These are phyloP conservation scores for Backusella westeae DNA, from an alignment of 192 early-diverging fungal species.

Conservation along the genomic window DNA sequence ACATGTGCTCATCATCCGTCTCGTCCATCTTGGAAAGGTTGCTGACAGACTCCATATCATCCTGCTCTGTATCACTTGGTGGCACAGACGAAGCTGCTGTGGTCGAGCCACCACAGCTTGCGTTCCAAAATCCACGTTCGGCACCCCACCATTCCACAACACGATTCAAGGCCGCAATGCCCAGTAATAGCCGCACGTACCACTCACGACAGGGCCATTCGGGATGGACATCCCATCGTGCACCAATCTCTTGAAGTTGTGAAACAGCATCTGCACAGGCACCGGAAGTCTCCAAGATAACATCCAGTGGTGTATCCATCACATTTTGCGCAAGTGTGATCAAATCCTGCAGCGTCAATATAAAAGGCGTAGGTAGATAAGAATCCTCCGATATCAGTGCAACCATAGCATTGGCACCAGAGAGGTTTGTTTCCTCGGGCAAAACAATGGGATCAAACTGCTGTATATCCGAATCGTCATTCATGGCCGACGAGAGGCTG, in stretches of 20 bases:
- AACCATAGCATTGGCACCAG: slow-evolving; percentile 10
- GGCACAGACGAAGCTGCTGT: background rate
- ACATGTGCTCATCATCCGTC: background rate
- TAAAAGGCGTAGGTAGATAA: slow-evolving; percentile 55
- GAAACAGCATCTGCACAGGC: slow-evolving; percentile 57
- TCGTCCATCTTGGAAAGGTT: slow-evolving; percentile 13
- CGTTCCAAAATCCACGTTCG: slow-evolving; percentile 63
- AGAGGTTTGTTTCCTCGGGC: background rate
- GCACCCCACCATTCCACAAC: slow-evolving; percentile 80
- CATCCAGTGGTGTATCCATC: slow-evolving; percentile 61
- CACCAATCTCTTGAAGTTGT: slow-evolving; percentile 58
- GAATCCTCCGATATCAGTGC: slow-evolving; percentile 55
- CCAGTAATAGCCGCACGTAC: slow-evolving; percentile 70
- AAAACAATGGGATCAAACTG: background rate
- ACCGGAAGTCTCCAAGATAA: slow-evolving; percentile 58
- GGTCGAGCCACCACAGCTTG: background rate
- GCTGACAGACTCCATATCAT: slow-evolving; percentile 3
- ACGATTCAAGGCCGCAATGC: slow-evolving; percentile 74
- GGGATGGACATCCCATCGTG: slow-evolving; percentile 61
- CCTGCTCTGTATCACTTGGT: slow-evolving; percentile 1
- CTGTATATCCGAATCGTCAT: background rate
- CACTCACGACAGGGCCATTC: slow-evolving; percentile 61
- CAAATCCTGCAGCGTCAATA: slow-evolving; percentile 63
- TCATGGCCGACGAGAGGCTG: background rate
- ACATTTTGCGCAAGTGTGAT: slow-evolving; percentile 69